Evolutionary conservation across 306 rosid genomes (phyloP), one percentile per base, ranked within the genome.

Genomic region (Benincasa hispida): DNA sequence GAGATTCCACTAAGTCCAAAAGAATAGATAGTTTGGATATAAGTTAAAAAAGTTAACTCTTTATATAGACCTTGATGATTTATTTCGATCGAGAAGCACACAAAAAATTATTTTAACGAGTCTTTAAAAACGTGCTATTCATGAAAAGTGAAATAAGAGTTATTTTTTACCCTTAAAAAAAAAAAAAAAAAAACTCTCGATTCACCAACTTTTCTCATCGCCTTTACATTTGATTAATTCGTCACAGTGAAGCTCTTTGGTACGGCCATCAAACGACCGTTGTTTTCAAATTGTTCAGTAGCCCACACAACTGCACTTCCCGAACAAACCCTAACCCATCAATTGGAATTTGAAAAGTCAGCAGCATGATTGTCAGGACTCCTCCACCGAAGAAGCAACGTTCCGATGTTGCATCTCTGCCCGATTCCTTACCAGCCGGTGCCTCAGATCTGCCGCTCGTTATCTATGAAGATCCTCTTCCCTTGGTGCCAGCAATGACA

Each of bases 351-450:
- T 14, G 22, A 62, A 30, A 72, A 45, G 50, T 53, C 35, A 45
- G 82, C 86, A 35, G 41, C 81, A 93, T 93, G 97, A 90, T 91
- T 1, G 56, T 87, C 39, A 80, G 96, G 82, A 91, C 96, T 82
- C 98, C 96, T 35, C 92, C 87, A 1, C 55, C 87, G 35, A 93
- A 93, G 91, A 90, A 84, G 89, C 88, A 83, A 28, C 94, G 98
- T 6, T 81, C 81, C 70, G 89, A 84, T 12, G 53, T 42, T 24
- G 45, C 54, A 78, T 22, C 53, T 76, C 78, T 45, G 17, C 54
- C 80, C 8, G 83, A 68, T 21, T 56, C 78, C 79, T 60, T 82
- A 45, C 65, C 75, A 56, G 74, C 19, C 9, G 34, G 60, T 19
- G 83, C 73, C 22, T 77, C 77, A 39, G 84, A 81, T 13, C 79